phyloP scores from a whole-genome alignment of 208 protist species.

The Trypanosoma avium region DNA sequence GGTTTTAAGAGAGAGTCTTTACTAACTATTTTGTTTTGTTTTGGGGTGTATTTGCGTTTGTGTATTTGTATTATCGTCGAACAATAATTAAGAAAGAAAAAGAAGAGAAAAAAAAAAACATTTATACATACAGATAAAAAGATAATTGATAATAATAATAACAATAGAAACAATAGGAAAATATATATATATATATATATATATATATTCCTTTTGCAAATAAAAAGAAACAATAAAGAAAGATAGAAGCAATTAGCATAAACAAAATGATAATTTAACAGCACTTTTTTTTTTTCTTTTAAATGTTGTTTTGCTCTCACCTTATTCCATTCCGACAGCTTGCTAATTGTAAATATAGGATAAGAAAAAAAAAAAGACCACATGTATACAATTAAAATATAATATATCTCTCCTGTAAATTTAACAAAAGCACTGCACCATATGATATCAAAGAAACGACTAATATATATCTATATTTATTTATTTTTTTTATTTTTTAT shows the following conservation, averaged over 20 bases:
- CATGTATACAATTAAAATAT: too few species aligned
- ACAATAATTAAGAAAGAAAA: conserved; percentile 21
- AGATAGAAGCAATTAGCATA: not conserved
- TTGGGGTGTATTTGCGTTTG: too few species aligned
- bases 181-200: conserved; percentile 2
- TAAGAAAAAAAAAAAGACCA: too few species aligned
- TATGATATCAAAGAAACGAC: too few species aligned
- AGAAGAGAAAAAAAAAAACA: conserved; percentile 1
- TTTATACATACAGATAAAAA: conserved; percentile 1
- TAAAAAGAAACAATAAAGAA: not conserved
- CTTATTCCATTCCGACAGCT: too few species aligned
- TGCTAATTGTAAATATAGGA: too few species aligned
- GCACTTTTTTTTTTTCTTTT: not conserved
- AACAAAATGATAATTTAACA: too few species aligned
- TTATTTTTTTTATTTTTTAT: not conserved
- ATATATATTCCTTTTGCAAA: not conserved
- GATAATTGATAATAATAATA: conserved; percentile 26
- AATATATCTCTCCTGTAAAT: too few species aligned
- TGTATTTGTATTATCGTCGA: not conserved
- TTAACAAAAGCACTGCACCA: too few species aligned
- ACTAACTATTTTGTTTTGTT: too few species aligned
- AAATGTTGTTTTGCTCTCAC: not conserved
- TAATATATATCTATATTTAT: too few species aligned
- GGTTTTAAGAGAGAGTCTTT: conserved; percentile 1
- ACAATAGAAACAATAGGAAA: conserved; percentile 10